These are phyloP conservation scores for Nidula niveotomentosa DNA, from an alignment of 1,284 basidiomycete species.

Conservation along the genomic window DNA sequence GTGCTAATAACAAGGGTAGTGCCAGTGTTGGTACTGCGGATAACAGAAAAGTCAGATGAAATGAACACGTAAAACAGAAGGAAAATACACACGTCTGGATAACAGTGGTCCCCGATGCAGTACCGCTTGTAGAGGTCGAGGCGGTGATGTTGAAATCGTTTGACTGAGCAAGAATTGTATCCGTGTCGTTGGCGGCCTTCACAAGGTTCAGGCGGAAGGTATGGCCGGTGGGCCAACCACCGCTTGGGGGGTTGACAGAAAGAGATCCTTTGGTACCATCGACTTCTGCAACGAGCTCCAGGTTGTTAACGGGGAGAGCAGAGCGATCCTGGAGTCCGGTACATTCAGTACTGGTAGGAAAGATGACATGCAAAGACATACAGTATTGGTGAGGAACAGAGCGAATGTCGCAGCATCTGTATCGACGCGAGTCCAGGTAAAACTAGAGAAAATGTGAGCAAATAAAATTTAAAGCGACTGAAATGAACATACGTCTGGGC, in stretches of 20 bases:
- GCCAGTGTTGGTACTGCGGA: constrained; percentile 10
- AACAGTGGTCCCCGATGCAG: neutral
- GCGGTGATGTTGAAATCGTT: constrained; percentile 49
- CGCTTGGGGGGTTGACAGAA: constrained; percentile 48
- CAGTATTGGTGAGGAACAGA: constrained; percentile 65
- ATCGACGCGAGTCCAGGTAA: constrained; percentile 62
- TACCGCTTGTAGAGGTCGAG: constrained; percentile 9
- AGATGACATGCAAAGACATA: constrained; percentile 9
- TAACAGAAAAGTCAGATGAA: constrained; percentile 1
- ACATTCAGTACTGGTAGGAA: too few relatives aligned
- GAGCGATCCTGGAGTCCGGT: constrained; percentile 6
- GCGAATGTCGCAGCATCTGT: constrained; percentile 72
- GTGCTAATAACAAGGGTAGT: constrained; percentile 9
- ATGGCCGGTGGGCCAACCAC: constrained; percentile 55
- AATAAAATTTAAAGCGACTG: neutral
- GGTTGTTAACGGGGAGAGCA: constrained; percentile 11
- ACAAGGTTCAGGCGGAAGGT: constrained; percentile 74
- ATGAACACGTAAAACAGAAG: neutral
- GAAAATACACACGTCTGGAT: constrained; percentile 2
- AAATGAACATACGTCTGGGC: constrained; percentile 40
- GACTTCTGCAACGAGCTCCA: constrained; percentile 51
- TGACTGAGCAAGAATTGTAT: constrained; percentile 67
- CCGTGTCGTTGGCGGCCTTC: constrained; percentile 38
- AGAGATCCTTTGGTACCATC: constrained; percentile 35
- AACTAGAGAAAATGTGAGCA: constrained; percentile 17